Evolutionary conservation across 2,329 filamentous ascomycete genomes (phyloP).

Genomic region (Tricladium varicosporioides): DNA sequence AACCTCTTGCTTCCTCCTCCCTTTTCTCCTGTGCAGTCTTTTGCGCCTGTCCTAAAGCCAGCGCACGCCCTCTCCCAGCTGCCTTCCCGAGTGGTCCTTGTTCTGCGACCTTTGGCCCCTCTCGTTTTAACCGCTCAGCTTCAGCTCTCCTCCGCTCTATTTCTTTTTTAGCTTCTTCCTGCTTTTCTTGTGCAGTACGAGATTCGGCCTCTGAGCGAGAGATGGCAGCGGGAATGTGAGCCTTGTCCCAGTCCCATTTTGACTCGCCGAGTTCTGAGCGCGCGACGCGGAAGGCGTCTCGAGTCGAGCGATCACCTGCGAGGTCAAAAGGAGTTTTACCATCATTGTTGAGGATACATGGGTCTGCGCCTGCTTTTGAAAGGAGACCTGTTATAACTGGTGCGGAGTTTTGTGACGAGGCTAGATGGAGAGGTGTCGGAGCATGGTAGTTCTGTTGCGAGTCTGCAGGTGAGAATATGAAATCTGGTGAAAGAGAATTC

Average conservation of each 20-base stretch:
- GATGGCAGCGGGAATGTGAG: slow-evolving; percentile 70
- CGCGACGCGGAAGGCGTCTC: slow-evolving; percentile 88
- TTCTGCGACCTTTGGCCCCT: slow-evolving; percentile 58
- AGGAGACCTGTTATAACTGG: slow-evolving; percentile 77
- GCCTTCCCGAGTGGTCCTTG: slow-evolving; percentile 33
- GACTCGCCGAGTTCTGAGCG: slow-evolving; percentile 76
- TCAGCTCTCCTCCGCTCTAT: slow-evolving; percentile 70
- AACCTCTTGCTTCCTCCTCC: slow-evolving; percentile 78
- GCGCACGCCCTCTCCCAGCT: slow-evolving; percentile 49
- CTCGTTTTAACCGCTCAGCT: slow-evolving; percentile 66
- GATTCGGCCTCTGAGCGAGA: slow-evolving; percentile 69
- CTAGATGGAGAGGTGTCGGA: slow-evolving; percentile 77
- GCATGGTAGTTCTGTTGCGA: slow-evolving; percentile 72
- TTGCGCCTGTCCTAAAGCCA: slow-evolving; percentile 53
- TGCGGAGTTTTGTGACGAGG: slow-evolving; percentile 75
- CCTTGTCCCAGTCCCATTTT: slow-evolving; percentile 74
- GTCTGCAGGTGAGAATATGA: slow-evolving; percentile 70
- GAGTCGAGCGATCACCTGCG: slow-evolving; percentile 77
- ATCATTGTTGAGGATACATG: slow-evolving; percentile 66
- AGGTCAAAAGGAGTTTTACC: slow-evolving; percentile 87
- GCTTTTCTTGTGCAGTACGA: slow-evolving; percentile 67
- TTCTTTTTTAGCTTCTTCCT: slow-evolving; percentile 66
- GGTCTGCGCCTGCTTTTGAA: slow-evolving; percentile 71
- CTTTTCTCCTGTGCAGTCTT: slow-evolving; percentile 79
- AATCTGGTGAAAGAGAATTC: slow-evolving; percentile 70